Evolutionary conservation across 345 rosid species (phyloP), one percentile per base, ranked within the genome.

Genomic region (Tarenaya hassleriana): DNA sequence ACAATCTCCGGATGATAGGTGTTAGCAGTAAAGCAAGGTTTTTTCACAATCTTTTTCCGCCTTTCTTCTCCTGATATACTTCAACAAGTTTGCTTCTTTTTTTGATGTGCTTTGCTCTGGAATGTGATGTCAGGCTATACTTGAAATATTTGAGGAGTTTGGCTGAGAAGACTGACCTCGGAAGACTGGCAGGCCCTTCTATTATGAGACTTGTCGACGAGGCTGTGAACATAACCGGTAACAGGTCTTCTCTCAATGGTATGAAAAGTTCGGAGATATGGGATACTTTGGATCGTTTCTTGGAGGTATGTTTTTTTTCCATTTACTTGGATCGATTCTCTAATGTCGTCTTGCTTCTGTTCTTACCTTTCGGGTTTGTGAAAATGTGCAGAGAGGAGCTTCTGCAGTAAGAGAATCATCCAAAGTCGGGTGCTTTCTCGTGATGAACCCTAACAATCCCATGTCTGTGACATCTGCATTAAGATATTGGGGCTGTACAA

Each of bases 121-220:
- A 9, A 19, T 40, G 21, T 9, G 4, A 11, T 14, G 17, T 10
- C 76, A 82, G 96, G 60, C 61, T 91, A 70, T 91, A 91, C 75
- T 65, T 86, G 59, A 86, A 75, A 47, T 80, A 91, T 66, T 39
- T 80, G 70, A 75, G 94, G 63, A 84, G 68, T 69, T 8, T 86
- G 58, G 77, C 95, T 1, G 91, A 84, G 80, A 90, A 78, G 74
- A 86, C 96, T 58, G 96, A 91, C 69, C 50, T 91, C 42, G 96
- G 94, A 70, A 80, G 96, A 76, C 75, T 91, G 66, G 85, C 69
- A 29, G 75, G 79, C 60, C 96, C 98, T 52, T 80, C 95, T 32
- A 35, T 86, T 52, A 47, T 91, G 64, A 70, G 85, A 58, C 87
- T 86, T 34, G 64, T 77, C 52, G 89, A 82, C 66, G 98, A 86